Evolutionary conservation across 1,284 basidiomycete species (phyloP).

Genomic region (Microstroma glucosiphilum): DNA sequence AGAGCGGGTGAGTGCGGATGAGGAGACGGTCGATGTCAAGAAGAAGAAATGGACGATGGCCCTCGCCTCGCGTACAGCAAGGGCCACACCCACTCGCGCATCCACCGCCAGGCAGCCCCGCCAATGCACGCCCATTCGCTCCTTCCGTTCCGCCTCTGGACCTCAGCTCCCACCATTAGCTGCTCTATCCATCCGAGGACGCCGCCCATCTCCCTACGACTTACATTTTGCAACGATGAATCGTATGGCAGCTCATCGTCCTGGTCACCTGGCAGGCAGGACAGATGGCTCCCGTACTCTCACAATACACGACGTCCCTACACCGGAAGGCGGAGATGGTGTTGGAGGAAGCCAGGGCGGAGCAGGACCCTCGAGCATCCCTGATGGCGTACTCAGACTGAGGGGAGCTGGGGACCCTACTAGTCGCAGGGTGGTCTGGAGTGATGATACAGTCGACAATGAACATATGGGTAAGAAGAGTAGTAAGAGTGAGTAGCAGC

Average conservation of each 20-base stretch:
- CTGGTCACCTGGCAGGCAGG: conserved; percentile 7
- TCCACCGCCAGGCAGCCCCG: too few relatives aligned
- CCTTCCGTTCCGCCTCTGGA: too few relatives aligned
- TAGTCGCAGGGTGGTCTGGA: conserved; percentile 34
- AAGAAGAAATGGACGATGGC: background rate
- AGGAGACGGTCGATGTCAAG: background rate
- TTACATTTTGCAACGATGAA: too few relatives aligned
- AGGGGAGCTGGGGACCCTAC: conserved; percentile 7
- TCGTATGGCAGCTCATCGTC: background rate
- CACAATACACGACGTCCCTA: conserved; percentile 11
- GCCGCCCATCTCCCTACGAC: too few relatives aligned
- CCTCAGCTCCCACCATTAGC: too few relatives aligned
- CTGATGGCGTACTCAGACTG: conserved; percentile 10
- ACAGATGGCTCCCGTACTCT: conserved; percentile 13
- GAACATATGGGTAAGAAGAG: conserved; percentile 41
- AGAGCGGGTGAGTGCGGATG: background rate
- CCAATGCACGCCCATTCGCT: too few relatives aligned
- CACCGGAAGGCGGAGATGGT: conserved; percentile 5
- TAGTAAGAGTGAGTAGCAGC: conserved; percentile 35
- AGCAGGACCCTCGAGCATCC: background rate
- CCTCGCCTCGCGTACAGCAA: too few relatives aligned
- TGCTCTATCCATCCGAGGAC: too few relatives aligned
- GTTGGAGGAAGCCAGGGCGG: conserved; percentile 1
- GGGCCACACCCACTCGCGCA: too few relatives aligned
- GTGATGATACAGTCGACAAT: conserved; percentile 43